Percentiles rank a stretch among this genome's conserved stretches.
phyloP scores from a whole-genome alignment of 768 basidiomycete genomes.

The Russula lepida region DNA sequence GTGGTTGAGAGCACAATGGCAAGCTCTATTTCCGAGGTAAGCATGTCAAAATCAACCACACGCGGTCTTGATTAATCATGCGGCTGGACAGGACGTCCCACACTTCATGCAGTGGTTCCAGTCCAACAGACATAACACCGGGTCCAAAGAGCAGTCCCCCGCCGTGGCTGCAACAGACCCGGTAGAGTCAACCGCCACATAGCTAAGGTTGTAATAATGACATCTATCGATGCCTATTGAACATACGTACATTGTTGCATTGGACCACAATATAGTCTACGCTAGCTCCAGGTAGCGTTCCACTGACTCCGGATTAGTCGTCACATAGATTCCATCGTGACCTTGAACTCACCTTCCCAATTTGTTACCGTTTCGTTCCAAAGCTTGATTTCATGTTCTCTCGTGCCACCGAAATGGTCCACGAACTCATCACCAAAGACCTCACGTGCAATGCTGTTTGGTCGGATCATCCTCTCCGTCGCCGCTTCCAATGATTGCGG shows the following conservation, averaged over 20 bases:
- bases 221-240: background rate
- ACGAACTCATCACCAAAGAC: conserved; percentile 86
- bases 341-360: conserved; percentile 72
- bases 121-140: conserved; percentile 23
- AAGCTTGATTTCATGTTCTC: conserved; percentile 78
- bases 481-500: conserved; percentile 75
- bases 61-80: background rate
- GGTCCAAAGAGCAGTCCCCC: background rate
- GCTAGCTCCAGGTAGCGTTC: conserved; percentile 83
- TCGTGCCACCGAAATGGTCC: conserved; percentile 92
- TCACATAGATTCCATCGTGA: background rate
- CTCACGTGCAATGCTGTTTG: conserved; percentile 76
- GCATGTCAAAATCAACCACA: conserved; percentile 13
- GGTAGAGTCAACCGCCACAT: background rate
- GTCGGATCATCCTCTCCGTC: conserved; percentile 68
- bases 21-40: conserved; percentile 54
- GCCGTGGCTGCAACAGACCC: background rate
- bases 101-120: conserved; percentile 64
- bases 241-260: background rate
- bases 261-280: conserved; percentile 26
- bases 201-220: background rate
- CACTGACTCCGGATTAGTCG: conserved; percentile 37
- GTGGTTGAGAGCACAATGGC: conserved; percentile 53
- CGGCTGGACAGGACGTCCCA: conserved; percentile 50
- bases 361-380: conserved; percentile 89